These are phyloP conservation scores for Boletus eberwhitei DNA, from an alignment of 768 basidiomycete genomes.

Conservation along the genomic window DNA sequence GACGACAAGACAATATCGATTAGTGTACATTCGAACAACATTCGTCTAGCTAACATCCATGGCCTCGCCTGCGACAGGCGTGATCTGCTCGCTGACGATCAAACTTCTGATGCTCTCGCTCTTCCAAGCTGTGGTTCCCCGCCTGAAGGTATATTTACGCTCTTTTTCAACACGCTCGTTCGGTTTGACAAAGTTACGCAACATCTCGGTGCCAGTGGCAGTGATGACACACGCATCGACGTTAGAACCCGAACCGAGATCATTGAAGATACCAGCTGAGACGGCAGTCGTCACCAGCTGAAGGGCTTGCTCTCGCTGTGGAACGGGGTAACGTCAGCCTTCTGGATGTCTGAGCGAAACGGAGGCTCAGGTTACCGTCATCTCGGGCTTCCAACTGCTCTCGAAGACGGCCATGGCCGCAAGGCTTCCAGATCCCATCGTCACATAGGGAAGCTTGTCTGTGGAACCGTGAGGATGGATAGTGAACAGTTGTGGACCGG, in stretches of 20 bases:
- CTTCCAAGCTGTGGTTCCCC: constrained; percentile 89
- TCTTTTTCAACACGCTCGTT: constrained; percentile 83
- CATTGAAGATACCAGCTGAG: constrained; percentile 97
- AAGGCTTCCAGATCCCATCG: constrained; percentile 95
- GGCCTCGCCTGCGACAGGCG: constrained; percentile 54
- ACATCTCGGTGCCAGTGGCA: constrained; percentile 80
- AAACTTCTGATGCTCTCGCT: constrained; percentile 71
- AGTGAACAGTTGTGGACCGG: constrained; percentile 93
- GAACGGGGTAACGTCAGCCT: constrained; percentile 5
- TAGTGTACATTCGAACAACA: constrained; percentile 4
- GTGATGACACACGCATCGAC: constrained; percentile 97
- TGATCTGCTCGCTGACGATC: constrained; percentile 69
- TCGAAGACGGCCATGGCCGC: constrained; percentile 99
- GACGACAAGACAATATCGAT: not conserved
- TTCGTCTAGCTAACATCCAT: constrained; percentile 72
- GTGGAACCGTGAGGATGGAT: constrained; percentile 96
- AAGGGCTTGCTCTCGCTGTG: constrained; percentile 77
- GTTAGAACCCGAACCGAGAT: constrained; percentile 98
- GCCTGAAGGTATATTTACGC: constrained; percentile 62
- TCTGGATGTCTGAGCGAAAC: not conserved
- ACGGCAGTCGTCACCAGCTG: constrained; percentile 82
- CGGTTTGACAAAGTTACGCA: constrained; percentile 91
- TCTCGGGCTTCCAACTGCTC: constrained; percentile 72
- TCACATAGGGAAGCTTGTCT: constrained; percentile 97
- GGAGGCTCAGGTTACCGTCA: constrained; percentile 55